Conservation (phyloP, 2,329 filamentous ascomycete species). For the Trichoderma cornu-damae region DNA sequence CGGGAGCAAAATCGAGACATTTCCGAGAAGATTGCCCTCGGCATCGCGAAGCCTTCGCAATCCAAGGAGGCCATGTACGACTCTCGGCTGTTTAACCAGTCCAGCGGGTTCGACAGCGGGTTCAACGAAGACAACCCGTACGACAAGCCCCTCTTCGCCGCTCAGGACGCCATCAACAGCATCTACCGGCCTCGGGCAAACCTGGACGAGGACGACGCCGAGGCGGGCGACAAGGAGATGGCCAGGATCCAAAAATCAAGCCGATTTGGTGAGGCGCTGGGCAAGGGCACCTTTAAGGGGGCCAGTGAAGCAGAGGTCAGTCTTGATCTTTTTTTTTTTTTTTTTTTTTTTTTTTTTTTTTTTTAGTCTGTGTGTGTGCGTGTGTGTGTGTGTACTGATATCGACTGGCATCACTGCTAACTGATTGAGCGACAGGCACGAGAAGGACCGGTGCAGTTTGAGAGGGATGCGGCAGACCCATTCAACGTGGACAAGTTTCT, state of each 20-base stretch:
- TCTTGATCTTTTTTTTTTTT: background rate
- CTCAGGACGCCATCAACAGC: slow-evolving; percentile 87
- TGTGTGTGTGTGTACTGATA: too few relatives aligned
- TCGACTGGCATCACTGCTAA: slow-evolving; percentile 28
- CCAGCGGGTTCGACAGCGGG: slow-evolving; percentile 80
- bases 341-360: background rate
- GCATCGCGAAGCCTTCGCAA: slow-evolving; percentile 89
- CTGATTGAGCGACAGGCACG: slow-evolving; percentile 49
- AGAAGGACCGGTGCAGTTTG: slow-evolving; percentile 92
- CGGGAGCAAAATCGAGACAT: slow-evolving; percentile 96
- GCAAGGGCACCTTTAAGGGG: slow-evolving; percentile 87
- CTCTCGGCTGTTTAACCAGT: slow-evolving; percentile 89
- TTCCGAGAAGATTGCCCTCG: slow-evolving; percentile 91
- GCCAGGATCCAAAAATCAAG: slow-evolving; percentile 80
- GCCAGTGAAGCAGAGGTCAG: slow-evolving; percentile 71
- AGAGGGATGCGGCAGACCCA: slow-evolving; percentile 78
- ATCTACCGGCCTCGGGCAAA: slow-evolving; percentile 82
- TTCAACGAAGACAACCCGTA: slow-evolving; percentile 98
- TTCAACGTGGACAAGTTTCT: slow-evolving; percentile 96
- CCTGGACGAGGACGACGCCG: slow-evolving; percentile 72
- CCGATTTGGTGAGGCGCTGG: slow-evolving; percentile 79
- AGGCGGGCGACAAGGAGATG: slow-evolving; percentile 75
- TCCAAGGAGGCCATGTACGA: slow-evolving; percentile 95
- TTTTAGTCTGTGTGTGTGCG: too few relatives aligned
- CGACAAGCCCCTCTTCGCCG: slow-evolving; percentile 94